Conservation (phyloP, 805 yeast species). For the Candida boleticola region DNA sequence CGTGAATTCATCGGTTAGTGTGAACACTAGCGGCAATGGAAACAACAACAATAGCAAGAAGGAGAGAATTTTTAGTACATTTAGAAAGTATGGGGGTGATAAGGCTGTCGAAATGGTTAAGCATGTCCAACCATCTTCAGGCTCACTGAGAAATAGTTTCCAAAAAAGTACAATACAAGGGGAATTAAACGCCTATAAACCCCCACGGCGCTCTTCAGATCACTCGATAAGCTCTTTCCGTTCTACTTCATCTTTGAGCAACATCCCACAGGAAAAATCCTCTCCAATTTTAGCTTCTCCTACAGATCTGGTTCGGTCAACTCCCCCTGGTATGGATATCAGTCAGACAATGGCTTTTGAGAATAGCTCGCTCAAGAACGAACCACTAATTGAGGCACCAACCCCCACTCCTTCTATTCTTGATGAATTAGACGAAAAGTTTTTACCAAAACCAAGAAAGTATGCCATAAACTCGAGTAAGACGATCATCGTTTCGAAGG, state of each 20-base stretch:
- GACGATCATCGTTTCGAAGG: slow-evolving; percentile 60
- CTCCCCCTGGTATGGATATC: neutral
- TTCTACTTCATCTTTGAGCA: slow-evolving; percentile 7
- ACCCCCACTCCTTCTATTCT: slow-evolving; percentile 24
- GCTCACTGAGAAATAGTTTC: slow-evolving; percentile 2
- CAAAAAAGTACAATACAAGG: slow-evolving; percentile 4
- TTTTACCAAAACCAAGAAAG: slow-evolving; percentile 21
- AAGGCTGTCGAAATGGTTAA: slow-evolving; percentile 37
- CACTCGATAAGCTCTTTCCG: neutral
- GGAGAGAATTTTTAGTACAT: slow-evolving; percentile 38
- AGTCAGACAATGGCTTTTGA: neutral
- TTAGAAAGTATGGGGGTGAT: slow-evolving; percentile 40
- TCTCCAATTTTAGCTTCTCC: neutral
- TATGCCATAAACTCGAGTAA: slow-evolving; percentile 9
- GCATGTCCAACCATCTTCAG: slow-evolving; percentile 19
- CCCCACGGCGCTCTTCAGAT: slow-evolving; percentile 1
- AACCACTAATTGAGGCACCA: too few species aligned
- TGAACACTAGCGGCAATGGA: neutral
- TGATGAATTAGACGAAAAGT: slow-evolving; percentile 31
- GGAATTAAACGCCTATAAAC: neutral
- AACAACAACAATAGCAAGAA: slow-evolving; percentile 12
- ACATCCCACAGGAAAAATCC: neutral
- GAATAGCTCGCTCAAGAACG: slow-evolving; percentile 4
- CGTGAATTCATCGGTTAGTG: neutral
- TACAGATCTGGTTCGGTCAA: neutral